Percentiles rank a stretch among this genome's conserved stretches.
Evolutionary conservation across 768 basidiomycete species (phyloP).

Genomic region (Leccinum disarticulatum): DNA sequence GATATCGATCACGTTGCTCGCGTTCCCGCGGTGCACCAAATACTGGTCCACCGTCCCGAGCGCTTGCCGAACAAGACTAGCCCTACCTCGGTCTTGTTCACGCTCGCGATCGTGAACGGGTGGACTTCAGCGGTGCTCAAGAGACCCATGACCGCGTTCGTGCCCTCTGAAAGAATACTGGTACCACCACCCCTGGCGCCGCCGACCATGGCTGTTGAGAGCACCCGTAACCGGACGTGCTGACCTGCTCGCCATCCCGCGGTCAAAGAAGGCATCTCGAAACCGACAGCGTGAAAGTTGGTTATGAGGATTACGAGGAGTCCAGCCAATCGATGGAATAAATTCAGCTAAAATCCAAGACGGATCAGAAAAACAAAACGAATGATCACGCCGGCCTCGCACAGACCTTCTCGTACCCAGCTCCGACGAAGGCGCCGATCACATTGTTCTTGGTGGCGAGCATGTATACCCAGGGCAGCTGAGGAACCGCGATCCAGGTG

Average conservation of each 20-base stretch:
- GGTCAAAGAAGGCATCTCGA: slow-evolving; percentile 59
- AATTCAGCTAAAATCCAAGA: slow-evolving; percentile 55
- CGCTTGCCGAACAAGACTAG: slow-evolving; percentile 68
- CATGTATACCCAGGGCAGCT: no score
- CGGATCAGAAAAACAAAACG: background rate
- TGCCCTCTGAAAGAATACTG: background rate
- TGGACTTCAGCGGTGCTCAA: slow-evolving; percentile 63
- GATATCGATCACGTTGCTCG: no score
- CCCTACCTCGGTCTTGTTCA: slow-evolving; percentile 54
- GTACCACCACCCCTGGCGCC: background rate
- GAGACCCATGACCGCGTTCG: slow-evolving; percentile 48
- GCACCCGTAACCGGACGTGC: slow-evolving; percentile 69
- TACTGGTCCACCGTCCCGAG: slow-evolving; percentile 61
- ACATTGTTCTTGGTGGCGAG: no score
- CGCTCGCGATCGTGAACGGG: slow-evolving; percentile 81
- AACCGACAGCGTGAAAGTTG: slow-evolving; percentile 60
- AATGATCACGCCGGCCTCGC: no score
- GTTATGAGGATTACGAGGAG: slow-evolving; percentile 51
- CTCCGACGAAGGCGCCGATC: no score
- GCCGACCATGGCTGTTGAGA: slow-evolving; percentile 41
- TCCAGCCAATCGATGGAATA: slow-evolving; percentile 69
- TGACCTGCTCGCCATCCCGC: slow-evolving; percentile 84
- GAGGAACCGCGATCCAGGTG: no score
- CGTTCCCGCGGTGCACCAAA: no score
- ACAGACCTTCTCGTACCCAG: no score